Evolutionary conservation across 73 alveolate species (phyloP), one percentile per base, ranked within the genome.

Genomic region (Symbiodinium pilosum): DNA sequence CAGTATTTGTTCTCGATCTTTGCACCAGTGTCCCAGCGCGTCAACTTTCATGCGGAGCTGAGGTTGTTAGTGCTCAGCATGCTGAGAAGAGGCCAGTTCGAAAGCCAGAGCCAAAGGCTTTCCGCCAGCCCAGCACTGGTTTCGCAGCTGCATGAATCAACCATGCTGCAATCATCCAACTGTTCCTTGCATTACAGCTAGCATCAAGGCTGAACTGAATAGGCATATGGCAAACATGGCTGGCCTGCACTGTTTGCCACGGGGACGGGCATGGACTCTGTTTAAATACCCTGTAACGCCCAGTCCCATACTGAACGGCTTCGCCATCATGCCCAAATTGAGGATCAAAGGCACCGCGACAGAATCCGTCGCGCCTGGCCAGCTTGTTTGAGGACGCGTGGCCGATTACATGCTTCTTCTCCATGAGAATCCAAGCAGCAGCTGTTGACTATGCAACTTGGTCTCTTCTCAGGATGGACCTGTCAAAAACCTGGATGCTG

Each of bases 321-420:
- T 30, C 28, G 77, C 77, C 41, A 21, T 32, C 77, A 64, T 28
- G 81, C 81, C 34, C 38, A 7, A n/a, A n/a, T n/a, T n/a, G n/a
- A 64, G 81, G 81, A 20, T 26, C 81, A 16, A 64, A 64, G 34
- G 41, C 24, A 18, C 12, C 34, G 38, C 32, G 1, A 36, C 36
- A 34, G 81, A 38, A 64, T 28, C 81, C 32, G 81, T 64, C 81
- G 40, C 81, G 81, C 34, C 12, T 89, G 73, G 51, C 95, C 9
- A 89, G 95, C 9, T 43, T 89, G 36, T 89, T 89, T 42, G 83
- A 89, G 95, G 95, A 59, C 71, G 59, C 59, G 59, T 47, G 59
- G 9, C 21, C 24, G 81, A 9, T 26, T 2, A 38, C 38, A 64
- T 32, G 30, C 39, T 64, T n/a, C 81, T 30, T 20, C 32, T 56